These are phyloP conservation scores for Centrapalus pauciflorus DNA, from an alignment of 129 eudicot species.

Conservation along the genomic window DNA sequence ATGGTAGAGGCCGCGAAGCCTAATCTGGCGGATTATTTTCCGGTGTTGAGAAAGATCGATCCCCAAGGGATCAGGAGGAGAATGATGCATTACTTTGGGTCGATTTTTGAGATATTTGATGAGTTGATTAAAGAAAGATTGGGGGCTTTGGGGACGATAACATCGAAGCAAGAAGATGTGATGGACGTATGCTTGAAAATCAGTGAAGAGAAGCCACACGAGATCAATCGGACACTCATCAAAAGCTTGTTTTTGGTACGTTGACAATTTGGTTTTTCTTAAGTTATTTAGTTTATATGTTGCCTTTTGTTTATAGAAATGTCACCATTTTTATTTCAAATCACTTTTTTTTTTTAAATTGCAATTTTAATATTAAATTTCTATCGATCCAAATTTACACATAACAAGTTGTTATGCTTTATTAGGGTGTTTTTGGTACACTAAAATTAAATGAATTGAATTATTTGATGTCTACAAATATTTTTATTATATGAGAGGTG, in stretches of 20 bases:
- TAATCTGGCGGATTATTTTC: slow-evolving; percentile 45
- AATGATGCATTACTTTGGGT: slow-evolving; percentile 16
- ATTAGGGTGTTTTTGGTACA: too few species aligned
- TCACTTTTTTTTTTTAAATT: too few species aligned
- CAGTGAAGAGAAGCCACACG: background rate
- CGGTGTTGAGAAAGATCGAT: slow-evolving; percentile 29
- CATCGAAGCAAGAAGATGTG: background rate
- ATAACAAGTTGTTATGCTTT: too few species aligned
- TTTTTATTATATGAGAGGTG: too few species aligned
- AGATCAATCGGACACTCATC: background rate
- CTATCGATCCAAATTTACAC: too few species aligned
- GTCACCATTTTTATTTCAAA: too few species aligned
- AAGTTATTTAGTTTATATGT: too few species aligned
- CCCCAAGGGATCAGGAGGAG: slow-evolving; percentile 35
- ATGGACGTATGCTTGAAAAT: background rate
- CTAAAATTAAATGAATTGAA: too few species aligned
- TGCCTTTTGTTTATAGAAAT: too few species aligned
- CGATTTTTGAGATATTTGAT: slow-evolving; percentile 26
- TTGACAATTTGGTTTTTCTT: too few species aligned
- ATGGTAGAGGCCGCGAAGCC: slow-evolving; percentile 48
- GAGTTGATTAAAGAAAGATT: slow-evolving; percentile 33
- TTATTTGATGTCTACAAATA: too few species aligned
- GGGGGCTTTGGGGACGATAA: background rate
- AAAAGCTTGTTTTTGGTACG: background rate
- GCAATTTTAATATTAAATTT: too few species aligned